Evolutionary conservation across 2,329 filamentous ascomycete species (phyloP), one percentile per base, ranked within the genome.

Genomic region (Cryphonectria naterciae): DNA sequence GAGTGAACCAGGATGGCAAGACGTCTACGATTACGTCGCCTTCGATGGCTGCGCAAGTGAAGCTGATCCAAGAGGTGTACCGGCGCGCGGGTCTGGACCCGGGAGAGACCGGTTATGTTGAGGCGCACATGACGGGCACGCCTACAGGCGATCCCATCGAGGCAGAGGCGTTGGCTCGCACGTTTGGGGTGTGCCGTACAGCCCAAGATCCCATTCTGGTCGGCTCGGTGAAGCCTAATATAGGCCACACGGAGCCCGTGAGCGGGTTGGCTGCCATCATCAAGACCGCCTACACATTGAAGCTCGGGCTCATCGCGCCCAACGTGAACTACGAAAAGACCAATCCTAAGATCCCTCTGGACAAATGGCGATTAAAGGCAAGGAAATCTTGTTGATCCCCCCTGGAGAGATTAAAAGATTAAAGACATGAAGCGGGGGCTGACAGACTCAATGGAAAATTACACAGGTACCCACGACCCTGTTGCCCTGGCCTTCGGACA

Each of bases 1-100:
- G 76, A 5, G 72, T 81, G 28, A 84, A 83, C 71, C 76, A 82
- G 69, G 85, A 87, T 72, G 86, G 85, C 35, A 78, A 78, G 28
- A 85, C 84, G 0, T 63, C 6, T 43, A 80, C 79, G 4, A 81
- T 84, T 67, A 83, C 80, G 60, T 73, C 77, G 17, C 79, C 81
- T 4, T 81, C 77, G 41, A 69, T 75, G 1, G 74, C 75, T 28
- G 79, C 81, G 13, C 82, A 84, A 72, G 77, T 74, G 2, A 54
- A 67, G 1, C 72, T 83, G 11, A 82, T 83, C 58, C 74, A 76
- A 10, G 71, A 77, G 1, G 78, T 79, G 7, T 82, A 83, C 69
- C 41, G 62, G 1, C 74, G 73, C 1, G 76, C 76, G 2, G 78
- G 78, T 10, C 70, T 82, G 32, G 74, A 77, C 25, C 75, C 75